These are phyloP conservation scores for Amphibolis antarctica DNA, from an alignment of 106 monocot species.

Conservation along the genomic window DNA sequence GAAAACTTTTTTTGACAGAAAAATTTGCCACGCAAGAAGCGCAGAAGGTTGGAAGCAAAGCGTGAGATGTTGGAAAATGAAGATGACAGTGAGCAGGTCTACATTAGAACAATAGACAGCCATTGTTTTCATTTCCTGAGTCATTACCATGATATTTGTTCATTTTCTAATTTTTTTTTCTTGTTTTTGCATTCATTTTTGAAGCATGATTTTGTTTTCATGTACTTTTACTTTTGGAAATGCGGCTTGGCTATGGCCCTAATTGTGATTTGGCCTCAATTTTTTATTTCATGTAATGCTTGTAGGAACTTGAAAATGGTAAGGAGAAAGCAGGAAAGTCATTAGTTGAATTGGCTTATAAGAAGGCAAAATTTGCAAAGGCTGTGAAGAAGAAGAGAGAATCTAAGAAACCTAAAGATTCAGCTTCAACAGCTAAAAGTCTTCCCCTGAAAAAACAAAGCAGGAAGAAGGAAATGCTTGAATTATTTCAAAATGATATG, in stretches of 20 bases:
- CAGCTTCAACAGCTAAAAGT: slow-evolving; percentile 11
- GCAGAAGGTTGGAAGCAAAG: slow-evolving; percentile 71
- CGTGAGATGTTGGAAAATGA: slow-evolving; percentile 61
- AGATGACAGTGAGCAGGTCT: slow-evolving; percentile 19
- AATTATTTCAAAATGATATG: slow-evolving; percentile 87
- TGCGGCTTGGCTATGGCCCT: neutral
- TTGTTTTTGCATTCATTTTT: neutral
- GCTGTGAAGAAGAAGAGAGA: slow-evolving; percentile 32
- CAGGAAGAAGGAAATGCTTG: slow-evolving; percentile 79
- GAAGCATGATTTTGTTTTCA: neutral
- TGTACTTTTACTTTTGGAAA: neutral
- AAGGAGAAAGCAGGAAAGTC: slow-evolving; percentile 52
- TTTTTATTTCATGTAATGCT: neutral
- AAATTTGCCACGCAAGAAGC: slow-evolving; percentile 80
- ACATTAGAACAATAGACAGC: neutral
- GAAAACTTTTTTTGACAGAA: slow-evolving; percentile 37
- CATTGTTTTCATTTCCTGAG: neutral
- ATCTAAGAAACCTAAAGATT: slow-evolving; percentile 30
- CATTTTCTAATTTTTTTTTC: neutral
- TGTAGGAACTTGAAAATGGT: slow-evolving; percentile 31
- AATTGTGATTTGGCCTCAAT: neutral
- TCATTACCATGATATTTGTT: neutral
- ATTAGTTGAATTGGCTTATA: slow-evolving; percentile 61
- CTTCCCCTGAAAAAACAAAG: slow-evolving; percentile 25
- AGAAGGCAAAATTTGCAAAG: slow-evolving; percentile 74